Base-by-base conservation (phyloP, 768 basidiomycete species). In the Macrolepiota dolichaula region DNA sequence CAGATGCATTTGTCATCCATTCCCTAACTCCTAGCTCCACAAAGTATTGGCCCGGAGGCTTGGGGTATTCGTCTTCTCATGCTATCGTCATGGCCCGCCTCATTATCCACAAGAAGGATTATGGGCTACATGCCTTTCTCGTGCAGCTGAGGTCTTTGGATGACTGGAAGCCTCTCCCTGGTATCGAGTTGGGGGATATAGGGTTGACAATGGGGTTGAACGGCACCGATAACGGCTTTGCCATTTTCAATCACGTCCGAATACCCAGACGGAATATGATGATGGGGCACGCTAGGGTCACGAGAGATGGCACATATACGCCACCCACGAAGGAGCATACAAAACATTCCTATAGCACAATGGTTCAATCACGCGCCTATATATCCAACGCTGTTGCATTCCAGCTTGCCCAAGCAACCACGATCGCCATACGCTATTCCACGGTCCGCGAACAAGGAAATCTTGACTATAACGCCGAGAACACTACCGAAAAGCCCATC, bases 11-110 rank as follows among this genome's bases (percentile, higher is more conserved):
- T 32, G 49, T 70, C 24, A 62, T 72, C 15, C 65, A 68, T 51
- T 69, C 71, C 0, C 69, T 68, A 3, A 70, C 68, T 2, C 57
- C 63, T 40, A 59, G 65, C 1, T 66, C 69, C 13, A 68, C 65
- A 7, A 70, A 72, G 35, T 70, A 67, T 59, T 72, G 68, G 71
- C 66, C 67, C 4, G 69, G 66, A 3, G 67, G 69, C 4, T 62
- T 71, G 1, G 70, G 69, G 12, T 67, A 64, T 52, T 64, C 70
- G 6, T 50, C 61, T 12, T 64, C 71, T 3, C 69, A 72, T 55
- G 70, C 69, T n/a, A 65, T 72, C 22, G 66, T 71, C 22, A 68
- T 70, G 65, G 71, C 71, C 1, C 64, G 63, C 11, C 52, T 70
- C 17, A 55, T 71, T 29, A 59, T 68, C 13, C 25, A 15, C 11